A percentile compares a stretch with the other conserved stretches of the same genome.
phyloP scores from a whole-genome alignment of 2,329 filamentous ascomycete species.

The Geosmithia flava region DNA sequence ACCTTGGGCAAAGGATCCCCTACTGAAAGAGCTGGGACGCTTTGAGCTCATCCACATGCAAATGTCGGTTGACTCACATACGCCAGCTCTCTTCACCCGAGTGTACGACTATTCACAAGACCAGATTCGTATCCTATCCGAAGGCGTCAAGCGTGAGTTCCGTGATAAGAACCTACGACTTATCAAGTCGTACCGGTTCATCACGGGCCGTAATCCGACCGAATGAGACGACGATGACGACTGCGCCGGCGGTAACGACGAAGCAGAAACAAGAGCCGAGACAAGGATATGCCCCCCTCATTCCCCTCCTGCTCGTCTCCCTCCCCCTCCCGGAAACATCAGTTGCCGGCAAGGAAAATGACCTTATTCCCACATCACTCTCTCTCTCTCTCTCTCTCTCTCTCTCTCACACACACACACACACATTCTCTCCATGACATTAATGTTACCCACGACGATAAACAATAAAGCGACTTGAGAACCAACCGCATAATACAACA shows the following conservation, averaged over 20 bases:
- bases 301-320: too few species aligned
- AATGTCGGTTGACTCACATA: conserved; percentile 28
- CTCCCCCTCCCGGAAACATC: background rate
- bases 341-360: background rate
- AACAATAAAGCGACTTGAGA: background rate
- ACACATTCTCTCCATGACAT: too few species aligned
- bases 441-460: background rate
- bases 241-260: too few species aligned
- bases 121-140: conserved; percentile 25
- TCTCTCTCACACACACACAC: too few species aligned
- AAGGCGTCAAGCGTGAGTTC: conserved; percentile 25
- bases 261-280: too few species aligned
- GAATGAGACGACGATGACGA: background rate
- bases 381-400: too few species aligned
- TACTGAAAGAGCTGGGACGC: conserved; percentile 20
- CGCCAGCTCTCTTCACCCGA: conserved; percentile 24
- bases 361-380: background rate
- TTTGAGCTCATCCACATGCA: conserved; percentile 26
- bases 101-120: conserved; percentile 24
- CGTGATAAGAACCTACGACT: conserved; percentile 10
- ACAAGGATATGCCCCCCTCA: too few species aligned
- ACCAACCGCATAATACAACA: background rate
- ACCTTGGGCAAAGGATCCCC: conserved; percentile 21
- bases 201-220: background rate
- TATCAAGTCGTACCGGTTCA: conserved; percentile 1